Percentiles rank a stretch among this genome's conserved stretches.
Conservation (phyloP, 805 yeast genomes). For the Zygoascus biomembranicola region DNA sequence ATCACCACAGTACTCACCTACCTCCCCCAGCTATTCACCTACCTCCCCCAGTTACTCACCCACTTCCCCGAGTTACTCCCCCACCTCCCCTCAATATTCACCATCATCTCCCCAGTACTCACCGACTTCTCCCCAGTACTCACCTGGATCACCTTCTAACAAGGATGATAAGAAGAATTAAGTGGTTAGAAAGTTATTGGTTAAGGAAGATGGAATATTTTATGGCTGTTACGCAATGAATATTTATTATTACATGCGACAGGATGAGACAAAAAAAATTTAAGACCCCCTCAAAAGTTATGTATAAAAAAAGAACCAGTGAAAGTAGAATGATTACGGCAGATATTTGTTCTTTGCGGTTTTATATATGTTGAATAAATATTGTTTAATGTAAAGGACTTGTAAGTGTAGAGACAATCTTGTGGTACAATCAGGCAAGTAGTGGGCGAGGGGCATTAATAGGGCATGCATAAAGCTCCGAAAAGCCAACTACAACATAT, state of each 20-base stretch:
- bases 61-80: slow-evolving; percentile 54
- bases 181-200: background rate
- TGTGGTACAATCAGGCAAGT: too few species aligned
- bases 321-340: background rate
- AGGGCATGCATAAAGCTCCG: too few species aligned
- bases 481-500: too few species aligned
- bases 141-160: slow-evolving; percentile 29
- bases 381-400: too few species aligned
- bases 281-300: background rate
- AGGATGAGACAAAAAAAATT: background rate
- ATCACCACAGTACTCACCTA: slow-evolving; percentile 72
- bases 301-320: background rate
- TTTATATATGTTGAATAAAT: too few species aligned
- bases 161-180: background rate
- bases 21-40: slow-evolving; percentile 62
- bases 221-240: background rate
- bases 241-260: background rate
- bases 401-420: too few species aligned
- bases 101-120: slow-evolving; percentile 51
- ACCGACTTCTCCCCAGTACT: slow-evolving; percentile 56
- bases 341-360: too few species aligned
- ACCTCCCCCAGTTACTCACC: slow-evolving; percentile 62
- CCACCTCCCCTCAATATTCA: slow-evolving; percentile 61
- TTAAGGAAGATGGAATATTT: background rate
- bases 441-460: too few species aligned